These are phyloP conservation scores for Meyerozyma sp. DNA, from an alignment of 1,139 yeast genomes.

Conservation along the genomic window DNA sequence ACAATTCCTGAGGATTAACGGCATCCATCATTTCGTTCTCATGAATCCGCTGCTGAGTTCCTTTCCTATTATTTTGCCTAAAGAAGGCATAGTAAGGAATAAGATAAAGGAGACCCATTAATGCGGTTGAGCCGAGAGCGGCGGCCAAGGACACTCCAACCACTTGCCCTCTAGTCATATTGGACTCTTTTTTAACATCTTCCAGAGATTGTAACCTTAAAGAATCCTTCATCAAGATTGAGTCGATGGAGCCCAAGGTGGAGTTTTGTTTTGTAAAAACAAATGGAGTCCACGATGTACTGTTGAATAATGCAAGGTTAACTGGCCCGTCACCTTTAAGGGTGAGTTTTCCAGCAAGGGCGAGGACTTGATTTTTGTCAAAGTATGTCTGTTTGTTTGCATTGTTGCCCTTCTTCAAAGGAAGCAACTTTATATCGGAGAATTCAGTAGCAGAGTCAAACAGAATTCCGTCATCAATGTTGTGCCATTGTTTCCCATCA, in stretches of 20 bases:
- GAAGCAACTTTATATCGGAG: slow-evolving; percentile 37
- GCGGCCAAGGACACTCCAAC: slow-evolving; percentile 86
- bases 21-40: slow-evolving; percentile 65
- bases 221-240: slow-evolving; percentile 33
- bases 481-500: slow-evolving; percentile 45
- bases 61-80: slow-evolving; percentile 35
- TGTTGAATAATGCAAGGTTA: slow-evolving; percentile 68
- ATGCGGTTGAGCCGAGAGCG: slow-evolving; percentile 73
- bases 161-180: slow-evolving; percentile 59
- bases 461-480: slow-evolving; percentile 33
- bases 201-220: slow-evolving; percentile 34
- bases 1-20: slow-evolving; percentile 58
- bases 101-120: slow-evolving; percentile 61
- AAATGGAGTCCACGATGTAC: slow-evolving; percentile 69
- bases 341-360: slow-evolving; percentile 59
- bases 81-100: slow-evolving; percentile 46
- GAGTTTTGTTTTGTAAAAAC: slow-evolving; percentile 24
- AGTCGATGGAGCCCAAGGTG: slow-evolving; percentile 25
- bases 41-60: slow-evolving; percentile 45
- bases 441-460: slow-evolving; percentile 23
- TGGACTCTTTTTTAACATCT: slow-evolving; percentile 19
- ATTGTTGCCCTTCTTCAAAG: slow-evolving; percentile 20
- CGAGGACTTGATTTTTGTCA: slow-evolving; percentile 40
- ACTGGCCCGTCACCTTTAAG: slow-evolving; percentile 52
- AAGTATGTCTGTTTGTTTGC: slow-evolving; percentile 31